These are phyloP conservation scores for Parsonsia alboflavescens DNA, from an alignment of 257 asterid species.

Conservation along the genomic window DNA sequence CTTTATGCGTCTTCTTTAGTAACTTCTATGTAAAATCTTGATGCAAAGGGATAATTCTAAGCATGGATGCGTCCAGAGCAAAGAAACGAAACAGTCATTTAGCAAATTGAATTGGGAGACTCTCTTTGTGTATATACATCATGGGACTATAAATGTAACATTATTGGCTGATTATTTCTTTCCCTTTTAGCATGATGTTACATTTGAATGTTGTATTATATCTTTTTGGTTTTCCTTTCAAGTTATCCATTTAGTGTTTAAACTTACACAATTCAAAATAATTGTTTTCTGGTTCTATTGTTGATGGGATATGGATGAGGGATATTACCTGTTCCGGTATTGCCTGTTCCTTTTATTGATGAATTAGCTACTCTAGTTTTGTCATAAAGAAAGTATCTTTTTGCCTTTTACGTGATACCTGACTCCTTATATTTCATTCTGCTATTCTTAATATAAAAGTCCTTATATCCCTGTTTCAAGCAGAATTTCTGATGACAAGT, in stretches of 20 bases:
- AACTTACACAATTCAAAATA: too few species aligned
- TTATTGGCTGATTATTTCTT: not conserved
- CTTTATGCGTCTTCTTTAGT: not conserved
- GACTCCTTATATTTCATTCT: not conserved
- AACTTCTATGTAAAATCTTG: too few species aligned
- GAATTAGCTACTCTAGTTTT: too few species aligned
- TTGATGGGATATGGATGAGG: too few species aligned
- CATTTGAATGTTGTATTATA: too few species aligned
- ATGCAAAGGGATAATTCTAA: not conserved
- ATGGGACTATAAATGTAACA: not conserved
- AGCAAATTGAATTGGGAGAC: not conserved
- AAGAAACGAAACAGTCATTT: not conserved
- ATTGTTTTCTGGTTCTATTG: too few species aligned
- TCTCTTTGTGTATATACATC: not conserved
- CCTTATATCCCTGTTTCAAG: not conserved
- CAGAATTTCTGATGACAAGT: not conserved
- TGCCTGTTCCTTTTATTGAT: too few species aligned
- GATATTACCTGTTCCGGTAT: too few species aligned
- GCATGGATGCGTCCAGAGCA: not conserved
- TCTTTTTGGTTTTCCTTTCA: too few species aligned
- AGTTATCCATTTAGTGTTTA: too few species aligned
- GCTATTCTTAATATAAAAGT: not conserved
- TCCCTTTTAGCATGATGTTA: too few species aligned
- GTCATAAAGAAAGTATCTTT: too few species aligned
- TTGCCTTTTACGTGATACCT: not conserved